Evolutionary conservation across 129 eudicot genomes (phyloP), one percentile per base, ranked within the genome.

Genomic region (Lonicera japonica): DNA sequence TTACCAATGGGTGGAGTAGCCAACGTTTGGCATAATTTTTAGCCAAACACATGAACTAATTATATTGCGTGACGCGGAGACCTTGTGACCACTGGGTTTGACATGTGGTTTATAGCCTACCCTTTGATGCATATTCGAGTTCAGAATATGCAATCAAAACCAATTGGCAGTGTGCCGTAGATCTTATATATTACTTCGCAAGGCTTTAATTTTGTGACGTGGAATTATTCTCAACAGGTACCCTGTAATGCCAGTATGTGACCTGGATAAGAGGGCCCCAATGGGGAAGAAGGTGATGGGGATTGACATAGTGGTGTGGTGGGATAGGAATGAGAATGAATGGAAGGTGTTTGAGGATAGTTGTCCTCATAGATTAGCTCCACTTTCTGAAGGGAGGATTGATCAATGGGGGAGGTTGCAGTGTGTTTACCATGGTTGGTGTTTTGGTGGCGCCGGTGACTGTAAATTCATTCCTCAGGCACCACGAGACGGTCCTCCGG

Each of bases 341-440:
- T 90, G 95, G 97, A 86, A 86, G 81, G 97, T 86, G 70, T 83
- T 90, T 66, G 89, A 86, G 36, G 97, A 90, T 71, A 54, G 16
- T 11, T 90, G 97, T 68, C 97, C 97, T 17, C 97, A 86, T 46
- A 59, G 95, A 52, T 69, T 86, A 72, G 92, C 97, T 55, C 96
- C 95, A 5, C 73, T 89, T 55, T 85, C 95, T 13, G 85, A 90
- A 68, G 97, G 97, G 5, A 80, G 97, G 73, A 90, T 90, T 65
- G 97, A 90, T 81, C 92, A 81, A 20, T 86, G 89, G 86, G 97
- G 95, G 0, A 71, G 97, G 64, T 40, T 90, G 77, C 97, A 90
- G 77, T 90, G 97, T 71, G 97, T 86, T 29, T 90, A 90, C 70
- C 97, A 90, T 66, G 97, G 95, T 3, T 83, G 97, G 97, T 90